Evolutionary conservation across 345 rosid genomes (phyloP), one percentile per base, ranked within the genome.

Genomic region (Adansonia digitata): DNA sequence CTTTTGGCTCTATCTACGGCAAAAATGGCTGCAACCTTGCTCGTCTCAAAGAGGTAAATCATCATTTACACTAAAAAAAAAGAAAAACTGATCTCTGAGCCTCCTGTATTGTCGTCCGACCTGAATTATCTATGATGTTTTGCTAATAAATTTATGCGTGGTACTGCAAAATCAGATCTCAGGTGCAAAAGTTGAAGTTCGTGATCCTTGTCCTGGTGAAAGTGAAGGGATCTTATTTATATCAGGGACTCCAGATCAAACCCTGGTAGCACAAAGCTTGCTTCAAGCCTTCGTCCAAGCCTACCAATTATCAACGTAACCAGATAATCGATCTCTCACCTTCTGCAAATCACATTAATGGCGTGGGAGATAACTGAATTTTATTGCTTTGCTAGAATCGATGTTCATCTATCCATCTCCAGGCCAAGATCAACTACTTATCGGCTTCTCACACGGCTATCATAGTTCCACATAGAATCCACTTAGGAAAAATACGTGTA

Each of bases 241-340:
- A 77, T 88, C 89, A 12, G 93, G 93, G 71, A 83, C 75, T 20
- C 86, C 91, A 27, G 89, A 87, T 69, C 81, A 88, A 81, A 81
- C 88, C 61, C 75, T 55, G n/a, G 77, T 80, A 67, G 91, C 90
- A 0, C 85, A 83, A 75, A 82, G 86, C 79, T 80, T 91, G 84
- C 90, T 85, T 75, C 86, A 85, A 37, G 85, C 86, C 39, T 84
- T 83, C 72, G 62, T 81, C 76, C 78, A 31, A 59, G 57, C 49
- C 15, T 26, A 20, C 52, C 52, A 72, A 52, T 65, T 27, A 75
- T 52, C 57, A 51, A 48, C 48, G 63, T 70, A 35, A 45, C 15
- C 40, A 59, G 35, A 9, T 43, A n/a, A 8, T 10, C 5, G 22
- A 29, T 53, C 10, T 45, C 34, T 48, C 72, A 13, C 1, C 2